A percentile compares a stretch with the other conserved stretches of the same genome.
Evolutionary conservation across 805 yeast genomes (phyloP).

Genomic region (Komagataella pastoris): DNA sequence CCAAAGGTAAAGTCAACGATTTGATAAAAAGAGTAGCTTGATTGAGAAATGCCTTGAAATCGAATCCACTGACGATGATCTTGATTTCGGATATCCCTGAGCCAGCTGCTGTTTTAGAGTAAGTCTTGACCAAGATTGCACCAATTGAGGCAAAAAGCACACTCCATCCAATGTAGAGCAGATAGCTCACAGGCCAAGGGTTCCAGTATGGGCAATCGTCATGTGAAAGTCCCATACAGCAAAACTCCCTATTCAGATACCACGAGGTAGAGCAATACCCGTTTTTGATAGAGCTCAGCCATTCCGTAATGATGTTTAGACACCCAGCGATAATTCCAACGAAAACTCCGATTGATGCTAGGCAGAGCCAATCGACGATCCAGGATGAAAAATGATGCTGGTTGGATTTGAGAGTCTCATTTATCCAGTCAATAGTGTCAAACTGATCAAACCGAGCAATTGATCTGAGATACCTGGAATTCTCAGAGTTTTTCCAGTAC

Average conservation of each 20-base stretch:
- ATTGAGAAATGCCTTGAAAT: conserved; percentile 62
- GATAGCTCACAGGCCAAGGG: conserved; percentile 50
- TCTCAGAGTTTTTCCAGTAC: not conserved
- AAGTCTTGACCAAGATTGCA: conserved; percentile 51
- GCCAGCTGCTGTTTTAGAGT: conserved; percentile 91
- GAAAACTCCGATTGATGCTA: conserved; percentile 60
- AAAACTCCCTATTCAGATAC: conserved; percentile 60
- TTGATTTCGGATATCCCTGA: conserved; percentile 96
- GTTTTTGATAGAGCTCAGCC: conserved; percentile 63
- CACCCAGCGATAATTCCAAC: conserved; percentile 80
- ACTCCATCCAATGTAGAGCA: conserved; percentile 46
- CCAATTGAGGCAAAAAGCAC: conserved; percentile 49
- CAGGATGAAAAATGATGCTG: conserved; percentile 10
- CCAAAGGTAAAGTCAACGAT: conserved; percentile 70
- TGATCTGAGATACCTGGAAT: conserved; percentile 4
- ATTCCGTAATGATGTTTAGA: conserved; percentile 72
- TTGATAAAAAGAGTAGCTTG: conserved; percentile 64
- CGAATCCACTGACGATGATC: conserved; percentile 85
- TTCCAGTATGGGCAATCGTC: conserved; percentile 54
- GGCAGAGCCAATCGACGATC: conserved; percentile 53
- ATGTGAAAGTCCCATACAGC: conserved; percentile 60
- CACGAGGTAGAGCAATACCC: conserved; percentile 69
- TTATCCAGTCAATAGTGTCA: conserved; percentile 58
- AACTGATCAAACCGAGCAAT: conserved; percentile 46
- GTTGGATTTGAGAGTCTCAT: conserved; percentile 42